Evolutionary conservation across 345 rosid species (phyloP).

Genomic region (Nephelium lappaceum): DNA sequence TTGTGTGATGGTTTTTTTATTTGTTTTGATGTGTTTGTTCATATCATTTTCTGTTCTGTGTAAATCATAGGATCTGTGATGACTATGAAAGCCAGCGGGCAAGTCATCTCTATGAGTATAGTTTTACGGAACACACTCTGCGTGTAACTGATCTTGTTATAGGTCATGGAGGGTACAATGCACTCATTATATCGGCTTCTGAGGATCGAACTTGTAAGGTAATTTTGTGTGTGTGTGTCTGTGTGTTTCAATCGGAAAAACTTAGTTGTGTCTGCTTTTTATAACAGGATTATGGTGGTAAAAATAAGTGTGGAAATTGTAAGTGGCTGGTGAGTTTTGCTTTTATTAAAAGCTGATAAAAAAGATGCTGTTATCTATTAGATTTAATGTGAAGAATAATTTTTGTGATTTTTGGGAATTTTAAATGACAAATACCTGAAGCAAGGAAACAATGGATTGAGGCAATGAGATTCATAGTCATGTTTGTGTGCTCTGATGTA

Average conservation of each 20-base stretch:
- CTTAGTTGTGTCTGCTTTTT: not conserved
- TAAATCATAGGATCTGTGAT: constrained; percentile 64
- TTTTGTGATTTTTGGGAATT: not conserved
- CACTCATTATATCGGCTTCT: constrained; percentile 78
- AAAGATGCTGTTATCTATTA: not conserved
- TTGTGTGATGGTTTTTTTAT: not conserved
- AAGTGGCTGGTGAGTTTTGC: not conserved
- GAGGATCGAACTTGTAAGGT: constrained; percentile 90
- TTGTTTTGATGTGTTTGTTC: not conserved
- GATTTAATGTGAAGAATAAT: not conserved
- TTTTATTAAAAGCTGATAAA: not conserved
- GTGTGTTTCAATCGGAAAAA: not conserved
- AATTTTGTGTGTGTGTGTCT: constrained; percentile 6
- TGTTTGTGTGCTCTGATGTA: not conserved
- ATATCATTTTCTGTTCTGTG: not conserved
- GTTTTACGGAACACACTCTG: constrained; percentile 60
- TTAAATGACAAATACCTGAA: not conserved
- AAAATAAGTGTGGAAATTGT: not conserved
- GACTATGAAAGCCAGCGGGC: constrained; percentile 52
- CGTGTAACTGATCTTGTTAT: constrained; percentile 61
- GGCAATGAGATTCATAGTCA: not conserved
- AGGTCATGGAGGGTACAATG: constrained; percentile 75
- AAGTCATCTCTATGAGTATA: constrained; percentile 55
- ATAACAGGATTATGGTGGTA: not conserved
- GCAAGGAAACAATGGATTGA: not conserved